Evolutionary conservation across 257 asterid genomes (phyloP).

Genomic region (Asclepias syriaca): DNA sequence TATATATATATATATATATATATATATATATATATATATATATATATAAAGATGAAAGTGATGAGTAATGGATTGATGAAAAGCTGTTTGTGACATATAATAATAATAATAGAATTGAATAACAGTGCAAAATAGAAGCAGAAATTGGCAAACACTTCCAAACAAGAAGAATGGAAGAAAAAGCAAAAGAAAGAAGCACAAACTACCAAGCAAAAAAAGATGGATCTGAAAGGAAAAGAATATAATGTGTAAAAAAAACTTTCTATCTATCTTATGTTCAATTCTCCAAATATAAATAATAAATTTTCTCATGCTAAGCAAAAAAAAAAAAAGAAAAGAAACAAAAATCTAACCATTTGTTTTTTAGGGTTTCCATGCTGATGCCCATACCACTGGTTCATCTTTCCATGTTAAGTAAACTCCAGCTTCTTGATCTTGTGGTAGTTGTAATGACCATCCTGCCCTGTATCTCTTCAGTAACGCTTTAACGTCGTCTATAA

Average conservation of each 20-base stretch:
- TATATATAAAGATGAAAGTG: not conserved
- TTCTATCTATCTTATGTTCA: not conserved
- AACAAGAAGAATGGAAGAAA: conserved; percentile 43
- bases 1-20: no score
- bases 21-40: not conserved
- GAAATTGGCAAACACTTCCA: conserved; percentile 42
- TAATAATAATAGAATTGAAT: conserved; percentile 4
- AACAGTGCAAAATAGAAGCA: conserved; percentile 14
- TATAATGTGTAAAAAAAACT: not conserved
- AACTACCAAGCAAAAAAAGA: conserved; percentile 42
- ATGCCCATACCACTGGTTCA: conserved; percentile 80
- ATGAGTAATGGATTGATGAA: not conserved
- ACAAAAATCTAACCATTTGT: not conserved
- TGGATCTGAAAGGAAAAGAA: conserved; percentile 18
- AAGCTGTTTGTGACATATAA: not conserved
- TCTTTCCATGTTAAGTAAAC: conserved; percentile 78
- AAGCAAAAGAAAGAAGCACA: conserved; percentile 27
- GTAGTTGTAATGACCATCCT: conserved; percentile 61
- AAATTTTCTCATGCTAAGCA: not conserved
- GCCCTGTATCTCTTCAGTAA: conserved; percentile 60
- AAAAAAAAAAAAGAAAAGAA: not conserved
- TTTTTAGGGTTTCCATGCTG: conserved; percentile 69
- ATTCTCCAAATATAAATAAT: not conserved
- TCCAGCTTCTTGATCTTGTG: conserved; percentile 35
- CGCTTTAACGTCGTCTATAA: conserved; percentile 66